These are phyloP conservation scores for Leishmania gerbilli DNA, from an alignment of 208 protist species.

Conservation along the genomic window DNA sequence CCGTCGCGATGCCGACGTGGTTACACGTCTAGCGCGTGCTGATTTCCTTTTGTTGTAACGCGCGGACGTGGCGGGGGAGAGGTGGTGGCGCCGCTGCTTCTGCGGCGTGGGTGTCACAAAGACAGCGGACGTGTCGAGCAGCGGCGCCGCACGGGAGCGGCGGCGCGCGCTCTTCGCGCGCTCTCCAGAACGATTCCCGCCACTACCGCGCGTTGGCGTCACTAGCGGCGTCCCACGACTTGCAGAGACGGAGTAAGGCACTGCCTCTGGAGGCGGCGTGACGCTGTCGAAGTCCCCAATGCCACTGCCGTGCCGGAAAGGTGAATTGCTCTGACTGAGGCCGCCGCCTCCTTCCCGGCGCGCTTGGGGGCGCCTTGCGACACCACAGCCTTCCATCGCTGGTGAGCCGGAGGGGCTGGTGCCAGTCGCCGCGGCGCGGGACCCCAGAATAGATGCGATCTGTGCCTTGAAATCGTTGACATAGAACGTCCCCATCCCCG, in stretches of 20 bases:
- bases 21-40: neutral
- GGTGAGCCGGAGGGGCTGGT: neutral
- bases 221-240: neutral
- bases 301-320: neutral
- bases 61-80: neutral
- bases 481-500: neutral
- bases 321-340: neutral
- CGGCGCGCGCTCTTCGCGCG: neutral
- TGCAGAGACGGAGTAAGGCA: conserved; percentile 5
- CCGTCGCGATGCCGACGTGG: neutral
- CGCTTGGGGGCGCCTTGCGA: neutral
- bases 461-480: neutral
- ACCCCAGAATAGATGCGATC: neutral
- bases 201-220: conserved; percentile 1
- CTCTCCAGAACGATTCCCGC: neutral
- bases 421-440: neutral
- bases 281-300: neutral
- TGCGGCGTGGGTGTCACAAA: neutral
- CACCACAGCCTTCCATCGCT: neutral
- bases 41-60: too few species aligned
- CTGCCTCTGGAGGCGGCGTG: neutral
- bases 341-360: neutral
- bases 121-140: neutral
- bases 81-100: neutral
- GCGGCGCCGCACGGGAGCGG: neutral